Evolutionary conservation across 2,329 filamentous ascomycete genomes (phyloP), one percentile per base, ranked within the genome.

Genomic region (Endothia cerciana): DNA sequence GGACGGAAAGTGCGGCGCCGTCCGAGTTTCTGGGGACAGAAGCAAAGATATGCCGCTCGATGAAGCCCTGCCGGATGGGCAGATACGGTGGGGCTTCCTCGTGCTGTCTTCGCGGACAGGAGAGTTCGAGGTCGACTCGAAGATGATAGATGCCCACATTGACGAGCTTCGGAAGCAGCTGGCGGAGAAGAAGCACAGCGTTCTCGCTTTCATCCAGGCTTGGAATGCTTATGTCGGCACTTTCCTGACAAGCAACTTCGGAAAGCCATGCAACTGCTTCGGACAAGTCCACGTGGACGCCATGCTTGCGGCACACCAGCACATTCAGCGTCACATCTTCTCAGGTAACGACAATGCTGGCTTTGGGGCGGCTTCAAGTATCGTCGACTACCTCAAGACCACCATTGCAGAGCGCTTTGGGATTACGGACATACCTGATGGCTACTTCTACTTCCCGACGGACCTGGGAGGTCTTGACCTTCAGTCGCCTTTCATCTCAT

Each of bases 101-200:
- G 78, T 78, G 47, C 77, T 91, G 3, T 83, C 87, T 40, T 75
- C 83, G 0, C 69, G 77, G 36, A 78, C 80, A 0, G 84, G 85
- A 10, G 79, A 79, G 8, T 90, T 89, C 70, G 76, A 84, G 59
- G 89, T 90, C 63, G 85, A 90, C 69, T 82, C 87, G 69, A 67
- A 70, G 0, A 81, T 86, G 75, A 85, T 91, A 0, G 82, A 88
- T 67, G 75, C 79, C 33, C 88, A 90, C 68, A 85, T 89, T 63
- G 73, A 78, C 2, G 87, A 90, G 71, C 80, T 91, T 3, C 79
- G 80, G 40, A 81, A 79, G 4, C 88, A 91, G 70, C 82, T 91
- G 5, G 69, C 73, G 1, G 77, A 78, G 6, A 83, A 85, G 60
- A 84, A 82, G 66, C 81, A 81, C 66, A 87, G 82, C 67, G 66